These are phyloP conservation scores for Verbena officinalis DNA, from an alignment of 257 asterid genomes.

Conservation along the genomic window DNA sequence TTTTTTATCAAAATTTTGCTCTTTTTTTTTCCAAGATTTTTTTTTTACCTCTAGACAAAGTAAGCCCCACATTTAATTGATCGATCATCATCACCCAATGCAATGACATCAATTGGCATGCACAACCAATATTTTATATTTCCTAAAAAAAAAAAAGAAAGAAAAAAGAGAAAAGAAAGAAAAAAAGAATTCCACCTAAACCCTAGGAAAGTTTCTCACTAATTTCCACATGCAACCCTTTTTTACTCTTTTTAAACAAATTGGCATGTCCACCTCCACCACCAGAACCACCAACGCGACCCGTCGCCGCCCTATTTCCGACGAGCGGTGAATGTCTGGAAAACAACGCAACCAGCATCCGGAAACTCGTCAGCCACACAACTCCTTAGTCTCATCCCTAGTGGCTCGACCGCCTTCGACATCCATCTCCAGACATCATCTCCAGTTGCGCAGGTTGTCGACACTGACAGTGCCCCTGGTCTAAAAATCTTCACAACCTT, in stretches of 20 bases:
- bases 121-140: conserved; percentile 43
- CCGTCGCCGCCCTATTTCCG: conserved; percentile 38
- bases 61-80: conserved; percentile 48
- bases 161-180: conserved; percentile 15
- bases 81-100: conserved; percentile 39
- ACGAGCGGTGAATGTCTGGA: conserved; percentile 54
- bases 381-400: conserved; percentile 71
- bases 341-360: conserved; percentile 45
- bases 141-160: conserved; percentile 19
- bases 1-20: not conserved
- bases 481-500: conserved; percentile 63
- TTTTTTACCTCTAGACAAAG: conserved; percentile 24
- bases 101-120: conserved; percentile 41
- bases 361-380: conserved; percentile 59
- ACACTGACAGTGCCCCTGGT: conserved; percentile 56
- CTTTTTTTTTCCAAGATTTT: not conserved
- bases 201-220: conserved; percentile 35
- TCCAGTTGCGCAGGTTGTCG: conserved; percentile 41
- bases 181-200: conserved; percentile 35
- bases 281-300: conserved; percentile 5
- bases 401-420: conserved; percentile 50
- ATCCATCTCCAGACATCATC: conserved; percentile 47
- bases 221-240: conserved; percentile 27
- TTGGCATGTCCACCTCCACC: conserved; percentile 33
- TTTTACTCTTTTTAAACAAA: conserved; percentile 33